Conservation (phyloP, 805 yeast genomes). For the Candida takata region DNA sequence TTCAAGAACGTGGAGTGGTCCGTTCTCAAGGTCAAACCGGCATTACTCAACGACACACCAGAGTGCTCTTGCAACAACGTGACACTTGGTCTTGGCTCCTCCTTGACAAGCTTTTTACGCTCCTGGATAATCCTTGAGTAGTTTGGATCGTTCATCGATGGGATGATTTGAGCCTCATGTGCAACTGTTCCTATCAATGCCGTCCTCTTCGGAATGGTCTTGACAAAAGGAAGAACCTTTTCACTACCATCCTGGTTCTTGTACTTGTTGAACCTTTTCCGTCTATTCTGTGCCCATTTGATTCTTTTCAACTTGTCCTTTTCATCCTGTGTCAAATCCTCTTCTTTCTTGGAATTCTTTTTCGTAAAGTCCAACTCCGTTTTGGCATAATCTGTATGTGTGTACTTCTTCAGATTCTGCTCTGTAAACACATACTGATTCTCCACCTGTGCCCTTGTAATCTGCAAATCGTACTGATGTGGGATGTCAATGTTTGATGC, state of each 20-base stretch:
- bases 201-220: conserved; percentile 84
- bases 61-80: conserved; percentile 73
- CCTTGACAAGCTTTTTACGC: conserved; percentile 41
- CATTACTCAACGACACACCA: conserved; percentile 81
- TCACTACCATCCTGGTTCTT: conserved; percentile 30
- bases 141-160: conserved; percentile 65
- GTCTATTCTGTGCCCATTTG: conserved; percentile 21
- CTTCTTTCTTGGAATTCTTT: conserved; percentile 1
- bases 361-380: neutral
- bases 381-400: conserved; percentile 25
- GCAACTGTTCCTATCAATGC: conserved; percentile 78
- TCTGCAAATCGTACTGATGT: conserved; percentile 71
- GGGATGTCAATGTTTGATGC: conserved; percentile 57
- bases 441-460: conserved; percentile 72
- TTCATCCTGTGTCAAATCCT: conserved; percentile 8
- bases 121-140: conserved; percentile 57
- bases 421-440: conserved; percentile 88
- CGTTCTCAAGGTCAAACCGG: conserved; percentile 76
- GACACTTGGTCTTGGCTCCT: conserved; percentile 50
- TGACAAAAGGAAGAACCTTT: conserved; percentile 70
- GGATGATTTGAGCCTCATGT: conserved; percentile 88
- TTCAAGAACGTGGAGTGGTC: conserved; percentile 65
- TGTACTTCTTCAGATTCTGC: conserved; percentile 60
- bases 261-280: conserved; percentile 31
- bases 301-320: conserved; percentile 11